Base-by-base conservation (phyloP, 352 stramenopile genomes). In the Thraustochytrium sp. region DNA sequence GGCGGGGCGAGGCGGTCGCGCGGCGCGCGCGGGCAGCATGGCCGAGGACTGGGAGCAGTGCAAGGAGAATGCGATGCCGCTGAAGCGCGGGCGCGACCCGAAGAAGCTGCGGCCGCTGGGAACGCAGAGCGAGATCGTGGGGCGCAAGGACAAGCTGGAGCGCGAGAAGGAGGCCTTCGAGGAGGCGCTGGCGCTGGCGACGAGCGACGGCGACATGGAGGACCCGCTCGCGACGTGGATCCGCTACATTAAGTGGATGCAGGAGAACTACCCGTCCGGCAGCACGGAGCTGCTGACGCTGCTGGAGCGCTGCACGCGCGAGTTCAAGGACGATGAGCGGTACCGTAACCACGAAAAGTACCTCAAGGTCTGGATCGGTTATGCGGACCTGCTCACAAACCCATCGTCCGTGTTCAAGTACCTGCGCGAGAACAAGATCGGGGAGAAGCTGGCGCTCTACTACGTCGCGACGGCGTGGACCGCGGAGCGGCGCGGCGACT, bases 301-400 rank as follows among this genome's bases (percentile, higher is more conserved):
- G n/a, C 40, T 63, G 29, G 68, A 80, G 37, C 29, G 68, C 8
- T 80, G 68, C 42, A 68, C 46, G 34, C 48, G 68, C 34, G 68
- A 80, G 44, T 80, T 80, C 31, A 80, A 80, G 53, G 68, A 72
- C 49, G 68, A 80, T 34, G 68, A 80, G 44, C 23, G 46, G 29
- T 80, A 80, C 34, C 29, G 38, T 13, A 80, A 80, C 49, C 26
- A 80, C 49, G 68, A 68, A 63, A 80, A 68, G 44, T 80, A 80
- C 51, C 68, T 80, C 48, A 80, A 80, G 42, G 53, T 80, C 53
- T 80, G 68, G 68, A 80, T 80, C 68, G 68, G 68, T 18, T 80
- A 80, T 46, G 68, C 68, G 11, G 68, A 68, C 23, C 16, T 61
- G 46, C 53, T 80, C 34, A 34, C 18, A 4, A 80, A 80, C 37